Conservation (phyloP, 371 early-diverging fungal genomes). For the Amoeboradix gromovi region DNA sequence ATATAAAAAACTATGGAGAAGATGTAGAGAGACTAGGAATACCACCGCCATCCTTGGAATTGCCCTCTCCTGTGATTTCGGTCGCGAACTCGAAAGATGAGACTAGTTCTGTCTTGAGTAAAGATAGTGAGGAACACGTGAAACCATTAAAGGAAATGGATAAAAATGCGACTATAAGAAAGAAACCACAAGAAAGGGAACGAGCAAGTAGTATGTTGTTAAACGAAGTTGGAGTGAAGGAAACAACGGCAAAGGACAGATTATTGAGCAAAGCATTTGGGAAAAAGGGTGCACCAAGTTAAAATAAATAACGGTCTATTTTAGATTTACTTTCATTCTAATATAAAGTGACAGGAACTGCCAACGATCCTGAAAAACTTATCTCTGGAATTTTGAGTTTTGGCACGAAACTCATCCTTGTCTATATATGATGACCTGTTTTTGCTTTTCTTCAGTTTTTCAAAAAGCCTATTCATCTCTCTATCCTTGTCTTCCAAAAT, state of each 20-base stretch:
- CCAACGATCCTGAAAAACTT: too few species aligned
- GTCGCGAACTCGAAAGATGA: neutral
- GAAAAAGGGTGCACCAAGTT: neutral
- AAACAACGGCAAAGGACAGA: neutral
- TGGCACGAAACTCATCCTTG: too few species aligned
- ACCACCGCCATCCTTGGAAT: neutral
- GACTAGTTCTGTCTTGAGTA: neutral
- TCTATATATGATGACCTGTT: too few species aligned
- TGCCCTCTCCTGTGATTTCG: neutral
- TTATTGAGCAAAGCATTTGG: neutral
- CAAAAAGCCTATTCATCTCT: too few species aligned
- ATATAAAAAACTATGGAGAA: constrained; percentile 32
- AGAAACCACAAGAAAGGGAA: neutral
- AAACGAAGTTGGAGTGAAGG: neutral
- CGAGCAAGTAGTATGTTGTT: neutral
- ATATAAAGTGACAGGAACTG: too few species aligned
- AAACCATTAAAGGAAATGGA: neutral
- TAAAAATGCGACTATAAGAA: neutral
- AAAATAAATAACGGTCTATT: too few species aligned
- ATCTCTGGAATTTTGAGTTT: too few species aligned
- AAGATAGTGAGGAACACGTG: neutral
- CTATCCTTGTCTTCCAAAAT: too few species aligned
- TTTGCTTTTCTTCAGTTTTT: too few species aligned
- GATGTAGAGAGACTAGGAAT: constrained; percentile 16
- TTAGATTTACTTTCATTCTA: too few species aligned